Evolutionary conservation across 352 stramenopile species (phyloP).

Genomic region (Phytopythium litorale): DNA sequence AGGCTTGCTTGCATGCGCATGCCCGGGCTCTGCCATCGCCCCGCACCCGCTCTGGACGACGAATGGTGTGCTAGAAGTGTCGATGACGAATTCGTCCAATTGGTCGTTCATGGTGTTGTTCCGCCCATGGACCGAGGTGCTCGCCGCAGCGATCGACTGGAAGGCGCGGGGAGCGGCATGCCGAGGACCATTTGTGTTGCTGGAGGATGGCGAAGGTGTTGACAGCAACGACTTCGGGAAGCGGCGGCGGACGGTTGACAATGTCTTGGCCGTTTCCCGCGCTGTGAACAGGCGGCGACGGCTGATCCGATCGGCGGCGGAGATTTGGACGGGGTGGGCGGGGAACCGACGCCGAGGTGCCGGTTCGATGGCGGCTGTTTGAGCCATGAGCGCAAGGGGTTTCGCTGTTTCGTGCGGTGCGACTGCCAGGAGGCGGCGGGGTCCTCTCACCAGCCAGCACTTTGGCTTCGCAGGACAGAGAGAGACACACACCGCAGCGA

Average conservation of each 20-base stretch:
- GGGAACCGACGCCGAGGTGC: background rate
- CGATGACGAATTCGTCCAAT: background rate
- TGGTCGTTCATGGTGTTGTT: background rate
- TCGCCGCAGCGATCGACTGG: background rate
- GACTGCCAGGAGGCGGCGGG: background rate
- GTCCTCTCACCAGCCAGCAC: background rate
- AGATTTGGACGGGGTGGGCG: too few relatives aligned
- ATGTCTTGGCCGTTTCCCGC: background rate
- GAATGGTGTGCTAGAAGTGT: background rate
- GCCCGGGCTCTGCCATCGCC: background rate
- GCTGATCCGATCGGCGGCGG: background rate
- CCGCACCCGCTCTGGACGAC: background rate
- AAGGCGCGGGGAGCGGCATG: background rate
- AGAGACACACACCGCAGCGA: background rate
- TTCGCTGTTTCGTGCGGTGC: background rate
- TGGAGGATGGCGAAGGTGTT: background rate
- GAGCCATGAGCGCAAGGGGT: background rate
- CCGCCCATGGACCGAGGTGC: background rate
- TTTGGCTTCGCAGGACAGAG: background rate
- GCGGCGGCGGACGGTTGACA: background rate
- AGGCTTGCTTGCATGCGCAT: background rate
- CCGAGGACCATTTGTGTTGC: background rate
- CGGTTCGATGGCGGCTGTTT: background rate
- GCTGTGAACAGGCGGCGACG: conserved; percentile 1
- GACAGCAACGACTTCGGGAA: background rate